A percentile compares a stretch with the other conserved stretches of the same genome.
These are phyloP conservation scores for Kodamaea kakaduensis DNA, from an alignment of 805 yeast genomes.

Conservation along the genomic window DNA sequence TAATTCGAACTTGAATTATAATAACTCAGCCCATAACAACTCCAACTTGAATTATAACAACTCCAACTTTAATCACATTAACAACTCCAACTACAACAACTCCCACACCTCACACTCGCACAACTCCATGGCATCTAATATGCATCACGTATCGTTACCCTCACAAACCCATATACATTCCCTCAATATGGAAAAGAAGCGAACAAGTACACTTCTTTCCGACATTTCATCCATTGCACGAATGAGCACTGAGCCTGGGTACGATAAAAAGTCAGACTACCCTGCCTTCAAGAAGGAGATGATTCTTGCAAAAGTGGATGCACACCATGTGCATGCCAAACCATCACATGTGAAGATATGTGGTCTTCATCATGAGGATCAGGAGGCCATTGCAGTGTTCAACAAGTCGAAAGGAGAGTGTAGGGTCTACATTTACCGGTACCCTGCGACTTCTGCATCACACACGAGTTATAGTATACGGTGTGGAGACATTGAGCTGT, in stretches of 20 bases:
- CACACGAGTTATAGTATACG: slow-evolving; percentile 26
- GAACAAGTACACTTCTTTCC: slow-evolving; percentile 39
- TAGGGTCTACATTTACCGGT: slow-evolving; percentile 48
- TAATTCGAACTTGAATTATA: background rate
- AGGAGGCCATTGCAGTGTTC: slow-evolving; percentile 59
- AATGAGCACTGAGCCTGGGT: slow-evolving; percentile 38
- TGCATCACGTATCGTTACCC: too few relatives aligned
- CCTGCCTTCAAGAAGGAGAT: slow-evolving; percentile 56
- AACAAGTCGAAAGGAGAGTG: slow-evolving; percentile 41
- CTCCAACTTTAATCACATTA: background rate
- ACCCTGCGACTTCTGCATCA: slow-evolving; percentile 26
- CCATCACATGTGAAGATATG: slow-evolving; percentile 30
- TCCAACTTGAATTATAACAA: background rate
- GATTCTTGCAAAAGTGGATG: slow-evolving; percentile 59
- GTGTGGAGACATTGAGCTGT: slow-evolving; percentile 37
- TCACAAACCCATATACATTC: slow-evolving; percentile 24
- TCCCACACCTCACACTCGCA: slow-evolving; percentile 1
- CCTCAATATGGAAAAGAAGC: slow-evolving; percentile 40
- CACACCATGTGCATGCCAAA: slow-evolving; percentile 26
- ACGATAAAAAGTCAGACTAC: slow-evolving; percentile 22
- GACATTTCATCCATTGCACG: slow-evolving; percentile 44
- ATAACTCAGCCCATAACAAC: background rate
- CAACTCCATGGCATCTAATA: too few relatives aligned
- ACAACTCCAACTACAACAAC: background rate
- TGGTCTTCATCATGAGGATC: slow-evolving; percentile 44